These are phyloP conservation scores for Raffaelea arxii DNA, from an alignment of 2,329 filamentous ascomycete species.

Conservation along the genomic window DNA sequence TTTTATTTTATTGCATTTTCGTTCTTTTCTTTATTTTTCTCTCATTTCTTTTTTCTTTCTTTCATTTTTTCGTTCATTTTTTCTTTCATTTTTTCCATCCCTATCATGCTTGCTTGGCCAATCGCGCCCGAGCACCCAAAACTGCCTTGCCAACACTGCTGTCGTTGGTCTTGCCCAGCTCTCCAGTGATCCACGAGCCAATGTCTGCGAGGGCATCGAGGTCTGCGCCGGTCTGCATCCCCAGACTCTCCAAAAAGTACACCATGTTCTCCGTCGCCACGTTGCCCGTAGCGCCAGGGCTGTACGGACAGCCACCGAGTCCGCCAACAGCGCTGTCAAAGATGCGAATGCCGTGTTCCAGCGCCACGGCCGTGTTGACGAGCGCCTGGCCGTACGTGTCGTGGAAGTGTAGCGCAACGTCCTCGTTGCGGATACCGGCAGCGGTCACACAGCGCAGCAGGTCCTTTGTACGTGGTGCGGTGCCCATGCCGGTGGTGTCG, in stretches of 20 bases:
- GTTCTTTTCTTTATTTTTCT: neutral
- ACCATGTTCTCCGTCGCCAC: conserved; percentile 79
- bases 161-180: conserved; percentile 53
- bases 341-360: conserved; percentile 66
- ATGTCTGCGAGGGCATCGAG: conserved; percentile 56
- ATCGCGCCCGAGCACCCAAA: conserved; percentile 36
- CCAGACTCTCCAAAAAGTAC: conserved; percentile 65
- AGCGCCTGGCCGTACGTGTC: conserved; percentile 81
- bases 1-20: neutral
- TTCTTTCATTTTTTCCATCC: neutral
- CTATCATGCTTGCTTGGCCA: too few relatives aligned
- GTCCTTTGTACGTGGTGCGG: conserved; percentile 57
- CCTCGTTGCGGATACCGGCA: conserved; percentile 58
- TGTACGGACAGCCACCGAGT: conserved; percentile 76
- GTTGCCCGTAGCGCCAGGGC: conserved; percentile 77
- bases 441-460: conserved; percentile 55
- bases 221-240: conserved; percentile 65
- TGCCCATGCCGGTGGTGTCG: conserved; percentile 87
- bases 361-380: conserved; percentile 69
- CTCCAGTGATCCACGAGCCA: conserved; percentile 60
- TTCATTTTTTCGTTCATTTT: neutral
- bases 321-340: conserved; percentile 77
- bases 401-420: conserved; percentile 78
- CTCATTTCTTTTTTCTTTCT: neutral
- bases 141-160: conserved; percentile 56